Base-by-base conservation (phyloP, 805 yeast genomes). In the Komagataella kurtzmanii region DNA sequence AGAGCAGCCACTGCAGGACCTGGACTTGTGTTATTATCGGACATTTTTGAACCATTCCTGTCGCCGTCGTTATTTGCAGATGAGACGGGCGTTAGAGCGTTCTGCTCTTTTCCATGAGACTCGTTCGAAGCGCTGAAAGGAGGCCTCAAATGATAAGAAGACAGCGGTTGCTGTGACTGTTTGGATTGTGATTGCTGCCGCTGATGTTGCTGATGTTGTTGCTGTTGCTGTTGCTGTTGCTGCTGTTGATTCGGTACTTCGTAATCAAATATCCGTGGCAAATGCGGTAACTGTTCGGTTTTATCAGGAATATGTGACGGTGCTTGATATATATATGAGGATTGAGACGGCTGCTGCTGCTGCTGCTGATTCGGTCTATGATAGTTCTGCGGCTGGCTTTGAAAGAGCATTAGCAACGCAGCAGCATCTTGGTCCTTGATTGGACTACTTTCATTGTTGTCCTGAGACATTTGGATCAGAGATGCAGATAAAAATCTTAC, bases 1-100 rank as follows among this genome's bases (percentile, higher is more conserved):
- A 66, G 53, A 3, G 68, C 70, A 14, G 70, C 70, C 7, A 69
- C 65, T 1, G 67, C 71, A 24, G 69, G 69, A 7, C 71, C 71
- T 5, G 72, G 72, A 7, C 70, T 65, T 18, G 64, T 62, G 17
- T 64, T 59, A 30, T 3, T 30, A 30, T 30, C 14, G 14, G 40
- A 30, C 40, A 30, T 30, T n/a, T 30, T 30, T 4, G 40, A 30
- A 14, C 40, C 40, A 14, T 30, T 30, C 14, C n/a, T 46, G 36
- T 46, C 40, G 17, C 19, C 18, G 36, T 49, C 45, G 30, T 30
- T 17, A 14, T 49, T 23, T 18, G 48, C 30, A 14, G 50, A 40
- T 17, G 50, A 24, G 47, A 43, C 21, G 49, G n/a, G 40, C 10
- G 40, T 30, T 30, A 30, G 14, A 30, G 40, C 40, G 40, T 30